Conservation (phyloP, 169 alveolate genomes). For the Plasmodium inui region DNA sequence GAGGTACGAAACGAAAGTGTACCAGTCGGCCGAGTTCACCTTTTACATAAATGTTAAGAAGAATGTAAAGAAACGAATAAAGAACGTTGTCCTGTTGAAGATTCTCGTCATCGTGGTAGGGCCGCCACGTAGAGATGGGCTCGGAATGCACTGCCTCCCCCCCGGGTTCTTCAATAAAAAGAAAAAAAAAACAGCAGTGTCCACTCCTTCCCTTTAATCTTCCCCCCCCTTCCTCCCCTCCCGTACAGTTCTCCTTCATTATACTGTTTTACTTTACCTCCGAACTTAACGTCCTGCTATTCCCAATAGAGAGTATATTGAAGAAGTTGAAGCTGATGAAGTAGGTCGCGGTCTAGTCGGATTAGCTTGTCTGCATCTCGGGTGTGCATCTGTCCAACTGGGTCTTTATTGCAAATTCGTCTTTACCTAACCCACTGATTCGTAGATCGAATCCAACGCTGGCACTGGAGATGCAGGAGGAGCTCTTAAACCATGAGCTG, state of each 20-base stretch:
- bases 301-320: constrained; percentile 64
- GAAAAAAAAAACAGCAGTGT: neutral
- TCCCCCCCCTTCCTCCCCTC: neutral
- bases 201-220: neutral
- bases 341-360: neutral
- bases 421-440: neutral
- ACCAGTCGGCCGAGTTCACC: constrained; percentile 32
- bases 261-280: constrained; percentile 40
- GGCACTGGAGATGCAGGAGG: constrained; percentile 72
- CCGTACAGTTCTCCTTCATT: constrained; percentile 46
- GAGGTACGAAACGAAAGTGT: constrained; percentile 33
- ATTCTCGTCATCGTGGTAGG: constrained; percentile 45
- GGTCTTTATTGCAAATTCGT: neutral
- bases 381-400: neutral
- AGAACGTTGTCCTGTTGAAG: constrained; percentile 26
- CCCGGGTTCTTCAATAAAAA: neutral
- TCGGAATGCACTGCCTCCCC: neutral
- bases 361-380: neutral
- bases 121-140: neutral
- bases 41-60: constrained; percentile 45
- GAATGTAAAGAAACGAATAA: constrained; percentile 20
- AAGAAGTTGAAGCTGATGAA: constrained; percentile 68
- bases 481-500: constrained; percentile 48
- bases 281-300: constrained; percentile 35
- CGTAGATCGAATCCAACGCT: constrained; percentile 48